Evolutionary conservation across 2,329 filamentous ascomycete species (phyloP), one percentile per base, ranked within the genome.

Genomic region (Sporothrix brunneoviolacea): DNA sequence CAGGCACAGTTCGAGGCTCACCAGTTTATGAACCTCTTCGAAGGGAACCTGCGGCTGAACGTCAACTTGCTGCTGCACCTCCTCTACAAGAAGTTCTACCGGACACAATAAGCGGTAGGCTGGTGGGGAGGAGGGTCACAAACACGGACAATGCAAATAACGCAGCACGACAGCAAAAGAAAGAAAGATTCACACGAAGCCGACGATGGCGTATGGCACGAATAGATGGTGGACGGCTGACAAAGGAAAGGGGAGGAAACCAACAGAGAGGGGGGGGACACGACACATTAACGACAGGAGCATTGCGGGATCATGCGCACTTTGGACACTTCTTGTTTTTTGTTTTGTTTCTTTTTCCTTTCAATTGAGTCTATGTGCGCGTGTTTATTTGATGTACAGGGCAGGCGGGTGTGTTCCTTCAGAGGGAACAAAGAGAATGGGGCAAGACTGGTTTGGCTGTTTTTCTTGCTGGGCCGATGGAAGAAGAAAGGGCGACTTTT

Each of bases 81-180:
- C 68, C 80, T 98, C 59, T 97, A 97, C 76, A 95, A 94, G 80
- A 98, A 98, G 77, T 98, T 98, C 69, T 98, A 98, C 66, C 74
- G 82, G 55, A 84, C 82, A 54, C 80, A 84, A 62, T 83, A 43
- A 38, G 16, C 35, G 39, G 16, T 12, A 28, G n/a, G 12, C 18
- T 18, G 5, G 4, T 21, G 5, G n/a, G 32, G 2, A 16, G 13
- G 8, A 21, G 33, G 18, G 10, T 4, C 18, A 28, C 4, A n/a
- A 35, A 35, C 7, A 19, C 5, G 5, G 7, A 24, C 13, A 5
- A 42, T 4, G 22, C 39, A 42, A 24, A 30, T 9, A 18, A 27
- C 15, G 39, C 8, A 7, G n/a, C n/a, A 38, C 15, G 40, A 44
- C 12, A 27, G 33, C 44, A 30, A 3, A 41, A 27, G n/a, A 28